Conservation (phyloP, 768 basidiomycete species). For the Cubamyces lactineus region DNA sequence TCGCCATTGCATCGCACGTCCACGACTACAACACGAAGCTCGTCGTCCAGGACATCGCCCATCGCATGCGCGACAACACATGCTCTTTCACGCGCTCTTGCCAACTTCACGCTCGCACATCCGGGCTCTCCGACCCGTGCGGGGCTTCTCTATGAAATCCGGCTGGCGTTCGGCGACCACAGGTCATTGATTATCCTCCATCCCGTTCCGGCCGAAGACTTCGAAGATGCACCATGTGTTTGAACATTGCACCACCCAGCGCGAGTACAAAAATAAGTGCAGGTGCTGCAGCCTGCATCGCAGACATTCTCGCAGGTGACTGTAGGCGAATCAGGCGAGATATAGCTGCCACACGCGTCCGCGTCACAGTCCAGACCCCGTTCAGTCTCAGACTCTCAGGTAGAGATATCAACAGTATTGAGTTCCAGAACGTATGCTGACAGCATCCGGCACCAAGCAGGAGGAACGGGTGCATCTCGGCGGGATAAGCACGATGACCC, state of each 20-base stretch:
- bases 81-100: background rate
- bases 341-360: too few relatives aligned
- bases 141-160: conserved; percentile 14
- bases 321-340: too few relatives aligned
- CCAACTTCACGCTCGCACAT: conserved; percentile 1
- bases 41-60: conserved; percentile 1
- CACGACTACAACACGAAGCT: background rate
- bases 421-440: too few relatives aligned
- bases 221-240: background rate
- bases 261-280: conserved; percentile 2
- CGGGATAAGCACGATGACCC: too few relatives aligned
- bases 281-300: too few relatives aligned
- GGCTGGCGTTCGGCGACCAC: background rate
- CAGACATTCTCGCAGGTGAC: too few relatives aligned
- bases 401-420: too few relatives aligned
- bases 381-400: too few relatives aligned
- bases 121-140: conserved; percentile 16
- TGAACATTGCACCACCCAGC: background rate
- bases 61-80: background rate
- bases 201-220: conserved; percentile 4
- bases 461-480: too few relatives aligned
- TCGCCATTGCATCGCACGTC: background rate
- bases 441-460: too few relatives aligned
- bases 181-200: background rate
- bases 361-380: too few relatives aligned